Base-by-base conservation (phyloP, 345 rosid species). In the Lagerstroemia speciosa region DNA sequence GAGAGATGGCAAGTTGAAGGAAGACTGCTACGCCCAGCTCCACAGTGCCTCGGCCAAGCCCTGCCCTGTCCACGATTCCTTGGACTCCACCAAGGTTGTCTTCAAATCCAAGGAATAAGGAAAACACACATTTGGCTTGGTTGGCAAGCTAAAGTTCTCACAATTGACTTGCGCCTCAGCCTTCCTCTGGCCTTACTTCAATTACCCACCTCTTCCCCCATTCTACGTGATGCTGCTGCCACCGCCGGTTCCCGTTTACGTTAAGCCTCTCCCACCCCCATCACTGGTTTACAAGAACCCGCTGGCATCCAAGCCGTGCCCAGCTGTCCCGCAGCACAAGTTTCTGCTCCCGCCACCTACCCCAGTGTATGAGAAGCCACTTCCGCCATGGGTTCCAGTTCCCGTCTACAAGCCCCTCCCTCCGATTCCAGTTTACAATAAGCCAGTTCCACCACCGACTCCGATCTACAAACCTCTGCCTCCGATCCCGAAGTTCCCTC, bases 21-120 rank as follows among this genome's bases (percentile, higher is more conserved):
- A 88, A 71, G 87, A 87, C 52, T 93, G 98, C 79, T 87, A 90
- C 38, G 98, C 97, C 17, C 96, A 87, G 73, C 92, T 93, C 71
- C 89, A 86, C 68, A 85, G 92, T 67, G 86, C 83, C 16, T 75
- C 84, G 0, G 79, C 79, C 10, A 37, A 73, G 1, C 89, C 93
- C 29, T 93, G 98, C 65, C 92, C 96, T 1, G 76, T 74, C 31
- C 46, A 9, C 10, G 46, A 41, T 14, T 89, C 87, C 58, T 16
- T 88, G 0, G 82, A 88, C 3, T 75, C 98, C 30, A 36, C 81
- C 73, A 89, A 84, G 77, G 74, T 86, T 8, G 81, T 90, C 34
- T 69, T 83, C 65, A 78, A 82, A 48, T 81, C 87, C 10, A 76
- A 70, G 50, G 37, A 50, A 3, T 71, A 77, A 7, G 85, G 69